These are phyloP conservation scores for Thalassiosira hispida DNA, from an alignment of 352 stramenopile genomes.

Conservation along the genomic window DNA sequence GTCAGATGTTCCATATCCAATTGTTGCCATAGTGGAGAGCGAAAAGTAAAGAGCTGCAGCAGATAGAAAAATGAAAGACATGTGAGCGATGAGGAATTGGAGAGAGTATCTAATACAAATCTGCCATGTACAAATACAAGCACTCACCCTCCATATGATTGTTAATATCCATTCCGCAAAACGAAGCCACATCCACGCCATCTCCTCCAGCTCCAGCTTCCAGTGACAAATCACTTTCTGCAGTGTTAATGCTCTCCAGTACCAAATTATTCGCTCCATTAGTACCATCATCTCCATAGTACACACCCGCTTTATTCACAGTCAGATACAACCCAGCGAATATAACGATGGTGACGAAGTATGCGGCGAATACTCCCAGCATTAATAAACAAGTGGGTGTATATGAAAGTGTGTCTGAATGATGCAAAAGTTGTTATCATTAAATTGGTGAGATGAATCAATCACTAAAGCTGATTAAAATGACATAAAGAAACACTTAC, in stretches of 20 bases:
- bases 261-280: not conserved
- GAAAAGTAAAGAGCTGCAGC: slow-evolving; percentile 81
- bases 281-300: slow-evolving; percentile 1
- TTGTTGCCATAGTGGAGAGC: slow-evolving; percentile 87
- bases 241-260: not conserved
- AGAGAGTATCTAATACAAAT: not conserved
- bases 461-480: too few relatives aligned
- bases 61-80: slow-evolving; percentile 3
- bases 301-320: slow-evolving; percentile 39
- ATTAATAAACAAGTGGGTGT: slow-evolving; percentile 74
- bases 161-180: slow-evolving; percentile 77
- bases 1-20: slow-evolving; percentile 87
- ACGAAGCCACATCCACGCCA: slow-evolving; percentile 10
- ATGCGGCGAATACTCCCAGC: slow-evolving; percentile 67
- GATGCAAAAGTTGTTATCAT: slow-evolving; percentile 1
- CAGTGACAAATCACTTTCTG: not conserved
- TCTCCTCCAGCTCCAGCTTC: not conserved
- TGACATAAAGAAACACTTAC: slow-evolving; percentile 2
- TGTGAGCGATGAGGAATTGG: not conserved
- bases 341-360: slow-evolving; percentile 66
- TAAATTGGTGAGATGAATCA: too few relatives aligned
- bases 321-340: slow-evolving; percentile 77
- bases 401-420: slow-evolving; percentile 65
- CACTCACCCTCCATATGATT: slow-evolving; percentile 71
- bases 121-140: not conserved